Conservation (phyloP, 2,329 filamentous ascomycete genomes). For the Monilinia fructicola region DNA sequence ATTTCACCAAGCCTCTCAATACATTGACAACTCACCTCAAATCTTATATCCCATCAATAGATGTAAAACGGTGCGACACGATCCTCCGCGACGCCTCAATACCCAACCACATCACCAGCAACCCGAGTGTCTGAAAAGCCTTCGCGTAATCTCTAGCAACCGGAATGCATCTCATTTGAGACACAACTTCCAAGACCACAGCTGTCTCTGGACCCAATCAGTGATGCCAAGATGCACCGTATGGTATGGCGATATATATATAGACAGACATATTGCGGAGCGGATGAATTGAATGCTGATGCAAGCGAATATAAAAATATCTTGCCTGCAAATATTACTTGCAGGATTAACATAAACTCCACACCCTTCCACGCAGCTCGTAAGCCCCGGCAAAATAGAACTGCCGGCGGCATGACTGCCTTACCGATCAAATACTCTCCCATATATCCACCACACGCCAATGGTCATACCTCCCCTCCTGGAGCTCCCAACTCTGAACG, state of each 20-base stretch:
- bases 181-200: background rate
- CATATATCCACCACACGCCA: background rate
- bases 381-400: background rate
- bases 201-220: background rate
- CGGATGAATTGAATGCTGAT: slow-evolving; percentile 7
- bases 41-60: background rate
- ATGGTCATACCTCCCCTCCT: background rate
- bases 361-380: background rate
- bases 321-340: background rate
- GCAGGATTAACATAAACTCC: background rate
- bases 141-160: background rate
- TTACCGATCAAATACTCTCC: background rate
- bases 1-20: background rate
- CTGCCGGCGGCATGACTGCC: background rate
- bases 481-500: background rate
- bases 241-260: background rate
- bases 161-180: background rate
- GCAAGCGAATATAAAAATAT: background rate
- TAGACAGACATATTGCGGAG: background rate
- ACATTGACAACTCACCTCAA: background rate
- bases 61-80: background rate
- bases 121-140: background rate
- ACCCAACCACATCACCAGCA: background rate
- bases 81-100: background rate
- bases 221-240: background rate